These are phyloP conservation scores for Mortierella sp. DNA, from an alignment of 371 early-diverging fungal species.

Conservation along the genomic window DNA sequence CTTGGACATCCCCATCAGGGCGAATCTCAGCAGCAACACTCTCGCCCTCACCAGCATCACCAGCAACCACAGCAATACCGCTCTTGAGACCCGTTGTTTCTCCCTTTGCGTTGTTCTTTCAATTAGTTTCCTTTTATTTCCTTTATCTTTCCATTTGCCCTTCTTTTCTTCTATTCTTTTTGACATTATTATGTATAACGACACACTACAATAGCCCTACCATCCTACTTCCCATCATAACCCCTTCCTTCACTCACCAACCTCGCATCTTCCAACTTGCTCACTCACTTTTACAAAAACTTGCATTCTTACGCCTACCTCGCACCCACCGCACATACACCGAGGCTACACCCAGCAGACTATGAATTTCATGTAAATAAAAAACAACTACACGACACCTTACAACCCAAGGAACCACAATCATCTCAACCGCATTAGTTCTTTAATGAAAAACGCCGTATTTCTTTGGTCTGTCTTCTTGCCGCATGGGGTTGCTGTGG, in stretches of 20 bases:
- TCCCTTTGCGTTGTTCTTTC: not conserved
- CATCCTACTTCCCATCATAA: not conserved
- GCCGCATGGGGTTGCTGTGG: no score
- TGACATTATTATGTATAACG: not conserved
- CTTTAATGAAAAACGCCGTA: no score
- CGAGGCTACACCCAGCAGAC: not conserved
- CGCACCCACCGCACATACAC: no score
- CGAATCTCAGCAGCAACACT: not conserved
- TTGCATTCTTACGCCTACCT: not conserved
- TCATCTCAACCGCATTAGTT: no score
- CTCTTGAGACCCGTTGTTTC: not conserved
- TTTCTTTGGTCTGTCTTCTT: not conserved
- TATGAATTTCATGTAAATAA: conserved; percentile 1
- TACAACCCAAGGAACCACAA: not conserved
- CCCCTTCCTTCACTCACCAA: no score
- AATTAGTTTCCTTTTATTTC: not conserved
- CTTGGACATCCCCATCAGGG: not conserved
- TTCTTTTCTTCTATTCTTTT: not conserved
- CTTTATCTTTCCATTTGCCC: not conserved
- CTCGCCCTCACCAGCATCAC: not conserved
- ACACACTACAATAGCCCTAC: conserved; percentile 8
- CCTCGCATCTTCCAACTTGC: not conserved
- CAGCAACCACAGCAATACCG: not conserved
- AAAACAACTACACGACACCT: not conserved
- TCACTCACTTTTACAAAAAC: not conserved